phyloP scores from a whole-genome alignment of 306 rosid species.

The Inga oerstediana region DNA sequence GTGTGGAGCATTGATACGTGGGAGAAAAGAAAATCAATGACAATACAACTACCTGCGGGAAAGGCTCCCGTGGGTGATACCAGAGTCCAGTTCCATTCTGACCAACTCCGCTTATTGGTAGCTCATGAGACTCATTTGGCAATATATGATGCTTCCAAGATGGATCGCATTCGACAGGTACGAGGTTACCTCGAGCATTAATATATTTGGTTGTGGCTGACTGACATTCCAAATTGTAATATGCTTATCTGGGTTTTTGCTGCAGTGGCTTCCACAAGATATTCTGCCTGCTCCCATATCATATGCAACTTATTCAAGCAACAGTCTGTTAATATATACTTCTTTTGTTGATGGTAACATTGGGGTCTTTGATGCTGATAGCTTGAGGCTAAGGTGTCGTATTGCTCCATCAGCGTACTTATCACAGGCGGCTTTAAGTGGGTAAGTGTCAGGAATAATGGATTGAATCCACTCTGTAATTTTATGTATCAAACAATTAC shows the following conservation, averaged over 20 bases:
- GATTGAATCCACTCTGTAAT: slow-evolving; percentile 13
- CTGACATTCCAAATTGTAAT: slow-evolving; percentile 6
- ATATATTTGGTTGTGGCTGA: slow-evolving; percentile 11
- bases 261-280: slow-evolving; percentile 93
- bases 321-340: slow-evolving; percentile 67
- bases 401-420: slow-evolving; percentile 72
- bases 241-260: slow-evolving; percentile 32
- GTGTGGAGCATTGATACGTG: slow-evolving; percentile 90
- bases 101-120: slow-evolving; percentile 74
- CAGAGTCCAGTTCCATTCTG: slow-evolving; percentile 78
- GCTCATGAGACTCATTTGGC: slow-evolving; percentile 87
- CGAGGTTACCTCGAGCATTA: slow-evolving; percentile 19
- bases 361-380: slow-evolving; percentile 86
- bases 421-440: slow-evolving; percentile 53
- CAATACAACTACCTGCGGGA: slow-evolving; percentile 68
- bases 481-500: neutral
- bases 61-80: slow-evolving; percentile 78
- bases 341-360: slow-evolving; percentile 74
- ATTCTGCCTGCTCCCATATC: slow-evolving; percentile 68
- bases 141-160: slow-evolving; percentile 83
- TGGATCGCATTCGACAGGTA: slow-evolving; percentile 90
- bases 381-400: slow-evolving; percentile 76
- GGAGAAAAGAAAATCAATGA: slow-evolving; percentile 84
- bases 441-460: slow-evolving; percentile 50
- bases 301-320: slow-evolving; percentile 74